A percentile compares a stretch with the other conserved stretches of the same genome.
phyloP scores from a whole-genome alignment of 148 eudicot species.

The Rhododendron simsii region DNA sequence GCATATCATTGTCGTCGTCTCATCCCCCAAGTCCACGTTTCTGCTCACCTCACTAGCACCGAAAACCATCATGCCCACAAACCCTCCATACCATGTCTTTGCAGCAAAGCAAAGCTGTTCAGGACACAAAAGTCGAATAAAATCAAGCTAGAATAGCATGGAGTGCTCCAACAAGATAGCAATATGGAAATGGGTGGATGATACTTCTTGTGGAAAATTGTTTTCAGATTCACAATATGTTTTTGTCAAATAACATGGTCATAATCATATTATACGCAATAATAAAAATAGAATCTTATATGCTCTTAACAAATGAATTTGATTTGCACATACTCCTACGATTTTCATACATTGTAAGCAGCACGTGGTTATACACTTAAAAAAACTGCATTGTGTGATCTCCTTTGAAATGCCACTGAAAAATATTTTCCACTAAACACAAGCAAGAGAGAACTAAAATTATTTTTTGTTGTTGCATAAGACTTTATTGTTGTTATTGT shows the following conservation, averaged over 20 bases:
- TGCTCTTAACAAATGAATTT: background rate
- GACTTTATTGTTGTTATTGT: background rate
- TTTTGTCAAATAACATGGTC: background rate
- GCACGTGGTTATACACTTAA: background rate
- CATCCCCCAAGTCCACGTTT: constrained; percentile 95
- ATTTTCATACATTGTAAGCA: background rate
- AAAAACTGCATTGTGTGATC: background rate
- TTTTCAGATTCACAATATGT: background rate
- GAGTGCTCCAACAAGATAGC: constrained; percentile 6
- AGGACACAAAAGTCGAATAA: background rate
- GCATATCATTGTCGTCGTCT: constrained; percentile 91
- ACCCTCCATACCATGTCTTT: constrained; percentile 96
- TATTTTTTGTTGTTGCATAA: background rate
- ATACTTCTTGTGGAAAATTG: background rate
- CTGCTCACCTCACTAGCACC: constrained; percentile 97
- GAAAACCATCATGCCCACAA: constrained; percentile 93
- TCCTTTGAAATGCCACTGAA: background rate
- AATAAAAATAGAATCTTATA: background rate
- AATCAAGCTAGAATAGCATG: background rate
- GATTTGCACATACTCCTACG: background rate
- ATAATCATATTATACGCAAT: background rate
- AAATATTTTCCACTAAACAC: background rate
- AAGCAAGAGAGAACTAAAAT: background rate
- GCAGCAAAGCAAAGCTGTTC: constrained; percentile 90
- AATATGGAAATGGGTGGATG: background rate